Base-by-base conservation (phyloP, 2,329 filamentous ascomycete species). In the Colletotrichum acutatum region DNA sequence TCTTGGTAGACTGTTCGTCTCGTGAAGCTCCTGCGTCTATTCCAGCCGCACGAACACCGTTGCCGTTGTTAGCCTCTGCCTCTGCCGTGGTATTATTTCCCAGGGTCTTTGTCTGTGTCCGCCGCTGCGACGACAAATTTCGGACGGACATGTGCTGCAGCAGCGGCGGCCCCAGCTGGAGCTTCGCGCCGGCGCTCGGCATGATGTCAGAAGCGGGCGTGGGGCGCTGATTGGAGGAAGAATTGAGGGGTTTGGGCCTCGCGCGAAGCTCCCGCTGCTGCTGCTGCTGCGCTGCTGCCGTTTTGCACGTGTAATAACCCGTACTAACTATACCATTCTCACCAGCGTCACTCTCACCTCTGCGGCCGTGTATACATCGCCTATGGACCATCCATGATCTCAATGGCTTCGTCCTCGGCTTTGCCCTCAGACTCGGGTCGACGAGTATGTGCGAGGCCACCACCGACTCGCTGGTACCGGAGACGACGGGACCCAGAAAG, bases 151-250 rank as follows among this genome's bases (percentile, higher is more conserved):
- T 37, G 26, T 37, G 65, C 37, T 42, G 37, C 37, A 8, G 49
- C 65, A 49, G 37, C 37, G 19, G 49, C 65, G 57, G 37, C 46
- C 42, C 61, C 34, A 63, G 69, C 52, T 72, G 63, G 28, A 63
- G 69, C 52, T 72, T 66, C 30, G 61, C 63, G 53, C 71, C 71
- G 71, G 59, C 32, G 54, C 9, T 67, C 66, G 74, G 74, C 68
- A 75, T 75, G 74, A 75, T 74, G 74, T 75, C 74, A 74, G 67
- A 64, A 61, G 61, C 56, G 68, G 67, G 32, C 60, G 65, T 24
- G 53, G 61, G 16, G 5, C 37, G 30, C 24, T 66, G 64, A 75
- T 75, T 74, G 74, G 74, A 74, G 74, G 74, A 75, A 72, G 24
- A 72, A 74, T 75, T 74, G 72, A 67, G 74, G 71, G 74, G 74